These are phyloP conservation scores for Sporisorium exsertum DNA, from an alignment of 1,284 basidiomycete species.

Conservation along the genomic window DNA sequence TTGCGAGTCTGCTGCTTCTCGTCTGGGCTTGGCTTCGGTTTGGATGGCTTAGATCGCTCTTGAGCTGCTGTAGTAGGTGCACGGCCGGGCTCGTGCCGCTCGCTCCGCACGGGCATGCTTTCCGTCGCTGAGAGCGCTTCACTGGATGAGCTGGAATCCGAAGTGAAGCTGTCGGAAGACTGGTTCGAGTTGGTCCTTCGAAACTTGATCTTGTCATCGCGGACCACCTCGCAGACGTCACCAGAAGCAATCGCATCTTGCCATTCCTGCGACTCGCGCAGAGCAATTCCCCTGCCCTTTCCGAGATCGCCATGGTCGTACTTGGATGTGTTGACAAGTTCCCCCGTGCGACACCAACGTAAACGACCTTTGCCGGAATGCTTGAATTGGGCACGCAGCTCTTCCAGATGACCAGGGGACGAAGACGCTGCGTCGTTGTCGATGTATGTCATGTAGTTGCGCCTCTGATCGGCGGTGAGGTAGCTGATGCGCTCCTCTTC, in stretches of 20 bases:
- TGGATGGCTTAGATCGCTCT: background rate
- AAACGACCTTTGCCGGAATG: slow-evolving; percentile 72
- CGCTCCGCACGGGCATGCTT: background rate
- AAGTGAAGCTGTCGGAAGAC: slow-evolving; percentile 38
- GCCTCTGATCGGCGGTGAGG: slow-evolving; percentile 74
- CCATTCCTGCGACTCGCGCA: slow-evolving; percentile 41
- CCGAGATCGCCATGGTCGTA: slow-evolving; percentile 57
- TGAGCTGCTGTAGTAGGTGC: background rate
- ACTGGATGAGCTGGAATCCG: slow-evolving; percentile 21
- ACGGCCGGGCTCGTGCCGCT: background rate
- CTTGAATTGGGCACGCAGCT: slow-evolving; percentile 24
- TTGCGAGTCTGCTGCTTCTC: slow-evolving; percentile 46
- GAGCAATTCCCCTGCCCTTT: slow-evolving; percentile 60
- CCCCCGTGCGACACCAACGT: slow-evolving; percentile 77
- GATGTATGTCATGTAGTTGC: slow-evolving; percentile 78
- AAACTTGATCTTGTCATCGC: slow-evolving; percentile 54
- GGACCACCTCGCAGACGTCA: slow-evolving; percentile 36
- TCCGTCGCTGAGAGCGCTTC: background rate
- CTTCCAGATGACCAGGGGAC: slow-evolving; percentile 2
- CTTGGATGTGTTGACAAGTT: slow-evolving; percentile 71
- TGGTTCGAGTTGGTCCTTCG: slow-evolving; percentile 15
- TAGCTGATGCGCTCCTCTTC: slow-evolving; percentile 74
- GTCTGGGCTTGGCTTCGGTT: slow-evolving; percentile 8
- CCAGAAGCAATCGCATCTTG: slow-evolving; percentile 34
- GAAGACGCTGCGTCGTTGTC: slow-evolving; percentile 64